phyloP scores from a whole-genome alignment of 1,284 basidiomycete species.

The Boletus hoseneyae region DNA sequence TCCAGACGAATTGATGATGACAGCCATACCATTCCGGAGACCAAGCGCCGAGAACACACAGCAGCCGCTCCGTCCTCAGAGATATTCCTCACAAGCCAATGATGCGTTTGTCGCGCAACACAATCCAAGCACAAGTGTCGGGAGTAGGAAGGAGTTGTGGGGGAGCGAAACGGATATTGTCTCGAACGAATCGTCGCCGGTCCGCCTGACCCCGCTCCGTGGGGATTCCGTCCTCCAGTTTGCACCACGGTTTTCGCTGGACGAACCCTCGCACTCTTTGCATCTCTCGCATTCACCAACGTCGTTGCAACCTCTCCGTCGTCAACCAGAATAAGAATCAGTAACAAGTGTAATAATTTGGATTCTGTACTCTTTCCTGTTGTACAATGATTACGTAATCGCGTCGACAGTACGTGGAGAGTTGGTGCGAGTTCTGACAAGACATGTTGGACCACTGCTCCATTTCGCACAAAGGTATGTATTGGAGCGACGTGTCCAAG shows the following conservation, averaged over 20 bases:
- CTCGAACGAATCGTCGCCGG: slow-evolving; percentile 1
- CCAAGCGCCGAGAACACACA: slow-evolving; percentile 22
- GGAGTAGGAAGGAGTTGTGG: slow-evolving; percentile 23
- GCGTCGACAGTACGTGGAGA: too few relatives aligned
- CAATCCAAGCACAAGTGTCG: slow-evolving; percentile 11
- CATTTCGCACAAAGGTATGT: slow-evolving; percentile 81
- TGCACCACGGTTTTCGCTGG: slow-evolving; percentile 10
- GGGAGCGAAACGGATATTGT: slow-evolving; percentile 11
- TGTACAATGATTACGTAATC: slow-evolving; percentile 24
- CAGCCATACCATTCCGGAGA: slow-evolving; percentile 14
- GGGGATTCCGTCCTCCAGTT: slow-evolving; percentile 11
- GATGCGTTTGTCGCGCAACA: slow-evolving; percentile 7
- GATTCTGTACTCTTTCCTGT: slow-evolving; percentile 13
- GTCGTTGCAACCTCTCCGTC: slow-evolving; percentile 23
- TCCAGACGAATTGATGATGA: slow-evolving; percentile 12
- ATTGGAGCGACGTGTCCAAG: too few relatives aligned
- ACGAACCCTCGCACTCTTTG: slow-evolving; percentile 6
- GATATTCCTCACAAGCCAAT: slow-evolving; percentile 13
- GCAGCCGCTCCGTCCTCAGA: slow-evolving; percentile 22
- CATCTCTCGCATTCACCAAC: slow-evolving; percentile 7
- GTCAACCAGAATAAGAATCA: slow-evolving; percentile 16
- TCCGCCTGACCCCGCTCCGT: slow-evolving; percentile 4
- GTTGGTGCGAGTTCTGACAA: too few relatives aligned
- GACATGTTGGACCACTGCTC: slow-evolving; percentile 86
- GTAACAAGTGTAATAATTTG: slow-evolving; percentile 3